Conservation (phyloP, 257 asterid genomes). For the Capsicum pubescens region DNA sequence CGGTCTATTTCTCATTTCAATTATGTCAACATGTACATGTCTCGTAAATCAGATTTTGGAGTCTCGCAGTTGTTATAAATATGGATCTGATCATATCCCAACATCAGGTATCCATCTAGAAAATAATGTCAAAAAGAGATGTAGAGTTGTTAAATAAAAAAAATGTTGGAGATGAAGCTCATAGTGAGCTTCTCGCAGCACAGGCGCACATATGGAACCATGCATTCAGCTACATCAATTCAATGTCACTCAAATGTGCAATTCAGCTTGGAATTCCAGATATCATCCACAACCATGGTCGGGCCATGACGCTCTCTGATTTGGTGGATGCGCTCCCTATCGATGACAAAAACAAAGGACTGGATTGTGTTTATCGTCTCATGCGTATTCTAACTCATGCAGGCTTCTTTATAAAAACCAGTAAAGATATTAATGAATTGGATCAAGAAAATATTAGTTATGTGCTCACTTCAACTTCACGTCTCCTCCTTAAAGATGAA, state of each 20-base stretch:
- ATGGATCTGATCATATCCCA: no score
- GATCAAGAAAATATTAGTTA: not conserved
- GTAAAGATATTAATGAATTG: no score
- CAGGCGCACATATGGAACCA: conserved; percentile 25
- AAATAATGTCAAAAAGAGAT: no score
- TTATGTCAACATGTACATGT: no score
- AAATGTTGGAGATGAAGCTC: not conserved
- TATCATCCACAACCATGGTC: conserved; percentile 20
- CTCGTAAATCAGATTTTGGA: no score
- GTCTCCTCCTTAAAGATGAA: conserved; percentile 29
- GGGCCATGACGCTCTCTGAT: conserved; percentile 32
- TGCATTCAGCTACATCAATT: conserved; percentile 1
- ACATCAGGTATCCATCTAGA: no score
- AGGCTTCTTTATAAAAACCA: not conserved
- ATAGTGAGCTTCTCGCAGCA: conserved; percentile 3
- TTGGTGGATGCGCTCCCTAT: conserved; percentile 32
- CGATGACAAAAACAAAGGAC: conserved; percentile 6
- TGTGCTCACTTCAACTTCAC: not conserved
- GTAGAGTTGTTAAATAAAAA: not conserved
- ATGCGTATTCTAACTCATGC: conserved; percentile 31
- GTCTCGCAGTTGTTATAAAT: no score
- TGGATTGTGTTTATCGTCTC: conserved; percentile 22
- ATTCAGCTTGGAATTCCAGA: conserved; percentile 35
- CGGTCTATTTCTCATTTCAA: no score
- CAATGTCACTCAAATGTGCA: conserved; percentile 36